Base-by-base conservation (phyloP, 257 asterid genomes). In the Fraxinus pennsylvanica region DNA sequence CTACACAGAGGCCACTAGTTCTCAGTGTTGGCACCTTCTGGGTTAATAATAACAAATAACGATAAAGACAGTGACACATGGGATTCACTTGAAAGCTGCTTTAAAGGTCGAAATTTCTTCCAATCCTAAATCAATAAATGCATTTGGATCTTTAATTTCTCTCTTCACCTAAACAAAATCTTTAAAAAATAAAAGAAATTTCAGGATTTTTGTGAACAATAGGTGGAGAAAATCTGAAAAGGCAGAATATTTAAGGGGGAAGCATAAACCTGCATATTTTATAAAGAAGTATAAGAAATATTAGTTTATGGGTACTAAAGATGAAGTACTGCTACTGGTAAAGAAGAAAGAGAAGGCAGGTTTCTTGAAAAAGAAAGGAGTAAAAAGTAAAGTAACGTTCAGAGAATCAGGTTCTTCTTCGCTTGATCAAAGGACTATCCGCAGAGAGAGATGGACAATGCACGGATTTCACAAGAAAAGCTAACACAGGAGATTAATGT, bases 331-430 rank as follows among this genome's bases (percentile, higher is more conserved):
- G 3, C 8, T 54, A 41, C 15, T 7, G 14, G 41, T 47, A 61
- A 59, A 83, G 83, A 39, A 73, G 78, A 72, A 67, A 27, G 69
- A 73, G 74, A 85, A 52, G 67, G 73, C 17, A 45, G 73, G 75
- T 71, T 74, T 82, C 82, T 80, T 76, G 21, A 71, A 74, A 83
- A 73, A 68, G 77, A 71, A 14, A 68, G 81, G 68, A 38, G 67
- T 39, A 67, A 76, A 78, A 43, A 80, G 85, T 43, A 85, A 85
- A 75, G 85, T 75, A 84, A 63, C 82, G 89, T 77, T 81, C 85
- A 87, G 90, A 79, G 93, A 89, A 90, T 86, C 91, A 71, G 90
- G 86, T 89, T 91, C 96, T 79, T 82, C 85, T 79, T 82, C 84
- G 86, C 84, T 82, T 83, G 82, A 85, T 74, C 57, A 79, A 84